These are phyloP conservation scores for Misopates orontium DNA, from an alignment of 257 asterid species.

Conservation along the genomic window DNA sequence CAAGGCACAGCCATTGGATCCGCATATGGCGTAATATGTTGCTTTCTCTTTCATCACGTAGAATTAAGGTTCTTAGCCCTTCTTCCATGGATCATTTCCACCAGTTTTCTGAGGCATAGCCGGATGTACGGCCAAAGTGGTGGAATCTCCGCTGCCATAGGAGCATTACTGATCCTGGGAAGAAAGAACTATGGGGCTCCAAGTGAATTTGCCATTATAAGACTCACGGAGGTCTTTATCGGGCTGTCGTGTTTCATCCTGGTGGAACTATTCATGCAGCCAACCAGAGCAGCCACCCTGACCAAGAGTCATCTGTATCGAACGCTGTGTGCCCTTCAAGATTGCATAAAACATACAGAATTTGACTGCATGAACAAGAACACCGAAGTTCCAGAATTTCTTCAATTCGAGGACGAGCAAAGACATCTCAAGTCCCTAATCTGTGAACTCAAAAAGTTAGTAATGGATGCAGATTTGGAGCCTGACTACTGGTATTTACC, in stretches of 20 bases:
- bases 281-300: conserved; percentile 57
- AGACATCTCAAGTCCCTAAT: conserved; percentile 31
- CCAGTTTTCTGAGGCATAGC: conserved; percentile 55
- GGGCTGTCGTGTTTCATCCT: conserved; percentile 49
- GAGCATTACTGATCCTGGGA: conserved; percentile 67
- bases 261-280: conserved; percentile 64
- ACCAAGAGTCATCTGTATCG: conserved; percentile 41
- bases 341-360: conserved; percentile 31
- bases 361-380: conserved; percentile 14
- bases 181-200: conserved; percentile 58
- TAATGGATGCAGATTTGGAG: conserved; percentile 46
- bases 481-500: conserved; percentile 58
- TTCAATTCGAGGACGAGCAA: conserved; percentile 18
- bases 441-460: conserved; percentile 31
- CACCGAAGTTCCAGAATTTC: too few relatives aligned
- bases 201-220: conserved; percentile 52
- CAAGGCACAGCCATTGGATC: conserved; percentile 86
- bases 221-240: conserved; percentile 55
- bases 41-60: conserved; percentile 41
- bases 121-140: conserved; percentile 64
- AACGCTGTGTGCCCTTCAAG: conserved; percentile 37
- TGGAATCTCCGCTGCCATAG: conserved; percentile 62
- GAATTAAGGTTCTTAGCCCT: conserved; percentile 54
- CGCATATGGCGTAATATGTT: conserved; percentile 62
- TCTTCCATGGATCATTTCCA: conserved; percentile 65